These are phyloP conservation scores for Debaryomyces maramus DNA, from an alignment of 805 yeast genomes.

Conservation along the genomic window DNA sequence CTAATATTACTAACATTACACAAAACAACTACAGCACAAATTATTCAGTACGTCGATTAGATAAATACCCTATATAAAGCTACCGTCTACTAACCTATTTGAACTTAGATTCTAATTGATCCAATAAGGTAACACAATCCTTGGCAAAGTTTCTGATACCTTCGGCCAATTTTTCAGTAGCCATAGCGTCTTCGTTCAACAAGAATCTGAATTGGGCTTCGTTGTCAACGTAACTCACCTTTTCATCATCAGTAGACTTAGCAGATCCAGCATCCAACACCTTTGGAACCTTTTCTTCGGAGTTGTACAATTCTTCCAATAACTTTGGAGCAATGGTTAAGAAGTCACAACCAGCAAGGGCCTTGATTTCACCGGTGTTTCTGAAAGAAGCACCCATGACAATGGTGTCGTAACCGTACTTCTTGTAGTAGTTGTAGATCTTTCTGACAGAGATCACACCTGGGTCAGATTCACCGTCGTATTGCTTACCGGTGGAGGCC, in stretches of 20 bases:
- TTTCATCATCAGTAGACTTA: conserved; percentile 49
- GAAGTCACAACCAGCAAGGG: conserved; percentile 95
- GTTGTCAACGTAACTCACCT: conserved; percentile 79
- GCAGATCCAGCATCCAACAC: conserved; percentile 72
- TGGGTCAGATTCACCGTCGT: conserved; percentile 82
- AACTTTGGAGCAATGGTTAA: conserved; percentile 92
- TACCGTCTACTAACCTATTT: conserved; percentile 22
- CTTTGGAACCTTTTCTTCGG: conserved; percentile 77
- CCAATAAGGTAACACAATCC: conserved; percentile 80
- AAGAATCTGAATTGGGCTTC: conserved; percentile 89
- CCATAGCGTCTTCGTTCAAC: conserved; percentile 96
- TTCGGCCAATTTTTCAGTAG: conserved; percentile 94
- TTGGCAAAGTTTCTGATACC: conserved; percentile 98
- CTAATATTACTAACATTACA: no score
- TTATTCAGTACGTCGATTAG: not conserved
- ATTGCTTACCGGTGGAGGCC: conserved; percentile 86
- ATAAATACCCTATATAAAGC: not conserved
- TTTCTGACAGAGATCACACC: conserved; percentile 89
- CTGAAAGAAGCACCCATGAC: conserved; percentile 99
- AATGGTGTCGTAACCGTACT: conserved; percentile 92
- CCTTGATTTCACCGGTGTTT: conserved; percentile 92
- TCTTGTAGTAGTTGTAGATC: conserved; percentile 97
- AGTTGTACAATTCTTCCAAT: conserved; percentile 83
- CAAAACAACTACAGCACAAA: no score
- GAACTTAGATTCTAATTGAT: conserved; percentile 61